Percentiles rank a stretch among this genome's conserved stretches.
Evolutionary conservation across 768 basidiomycete genomes (phyloP).

Genomic region (Tricholoma flavovirens): DNA sequence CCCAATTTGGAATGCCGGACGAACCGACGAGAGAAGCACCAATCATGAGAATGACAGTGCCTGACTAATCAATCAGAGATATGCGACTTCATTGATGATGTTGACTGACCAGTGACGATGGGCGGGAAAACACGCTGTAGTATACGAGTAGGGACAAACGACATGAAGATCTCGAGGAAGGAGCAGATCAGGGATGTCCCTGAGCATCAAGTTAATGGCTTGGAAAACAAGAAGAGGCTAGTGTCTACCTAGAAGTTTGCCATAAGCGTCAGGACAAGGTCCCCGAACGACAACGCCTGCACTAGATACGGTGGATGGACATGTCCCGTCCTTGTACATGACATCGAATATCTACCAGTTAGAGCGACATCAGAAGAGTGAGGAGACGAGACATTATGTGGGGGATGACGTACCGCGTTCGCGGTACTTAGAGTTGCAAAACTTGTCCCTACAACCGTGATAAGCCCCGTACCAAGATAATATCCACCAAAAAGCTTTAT

Average conservation of each 20-base stretch:
- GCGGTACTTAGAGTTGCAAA: constrained; percentile 77
- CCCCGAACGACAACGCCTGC: constrained; percentile 57
- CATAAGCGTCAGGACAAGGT: constrained; percentile 76
- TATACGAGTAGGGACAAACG: constrained; percentile 62
- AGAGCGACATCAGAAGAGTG: not conserved
- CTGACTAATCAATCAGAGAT: constrained; percentile 23
- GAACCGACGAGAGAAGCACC: constrained; percentile 71
- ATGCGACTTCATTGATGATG: not conserved
- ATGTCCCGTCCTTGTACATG: constrained; percentile 77
- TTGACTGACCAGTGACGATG: constrained; percentile 57
- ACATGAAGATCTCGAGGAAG: constrained; percentile 74
- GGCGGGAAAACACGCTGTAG: constrained; percentile 73
- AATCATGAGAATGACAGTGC: constrained; percentile 76
- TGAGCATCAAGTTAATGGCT: constrained; percentile 15
- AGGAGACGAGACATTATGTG: not conserved
- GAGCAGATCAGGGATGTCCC: constrained; percentile 75
- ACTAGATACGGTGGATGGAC: constrained; percentile 47
- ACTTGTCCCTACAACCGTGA: constrained; percentile 78
- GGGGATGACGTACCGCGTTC: constrained; percentile 43
- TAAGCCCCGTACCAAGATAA: constrained; percentile 72
- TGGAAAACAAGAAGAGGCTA: not conserved
- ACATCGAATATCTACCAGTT: constrained; percentile 56
- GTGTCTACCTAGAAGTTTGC: constrained; percentile 60
- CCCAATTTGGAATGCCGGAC: constrained; percentile 78
- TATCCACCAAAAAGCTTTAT: constrained; percentile 55